Conservation (phyloP, 345 rosid genomes). For the Populus ilicifolia region DNA sequence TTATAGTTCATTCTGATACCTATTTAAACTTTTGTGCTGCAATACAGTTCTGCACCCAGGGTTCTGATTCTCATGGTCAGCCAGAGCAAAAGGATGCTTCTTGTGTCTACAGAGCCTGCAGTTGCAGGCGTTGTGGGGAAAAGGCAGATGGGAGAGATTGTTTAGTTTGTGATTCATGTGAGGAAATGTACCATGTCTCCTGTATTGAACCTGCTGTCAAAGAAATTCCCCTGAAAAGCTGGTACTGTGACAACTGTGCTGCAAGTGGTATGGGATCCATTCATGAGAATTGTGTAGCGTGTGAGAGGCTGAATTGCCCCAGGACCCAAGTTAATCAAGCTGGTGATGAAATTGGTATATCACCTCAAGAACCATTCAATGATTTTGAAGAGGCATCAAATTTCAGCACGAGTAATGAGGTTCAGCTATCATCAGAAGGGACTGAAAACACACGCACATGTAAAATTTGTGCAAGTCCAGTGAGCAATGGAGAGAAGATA, state of each 20-base stretch:
- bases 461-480: slow-evolving; percentile 51
- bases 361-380: slow-evolving; percentile 27
- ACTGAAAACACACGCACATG: slow-evolving; percentile 29
- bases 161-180: slow-evolving; percentile 87
- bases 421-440: slow-evolving; percentile 20
- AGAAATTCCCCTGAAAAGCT: slow-evolving; percentile 54
- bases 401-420: slow-evolving; percentile 31
- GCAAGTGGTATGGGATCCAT: slow-evolving; percentile 53
- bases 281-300: slow-evolving; percentile 71
- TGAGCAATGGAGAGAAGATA: slow-evolving; percentile 40
- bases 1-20: background rate
- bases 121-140: slow-evolving; percentile 60
- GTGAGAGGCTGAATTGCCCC: slow-evolving; percentile 57
- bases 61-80: slow-evolving; percentile 39
- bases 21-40: slow-evolving; percentile 11
- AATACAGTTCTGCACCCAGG: slow-evolving; percentile 38
- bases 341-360: slow-evolving; percentile 23
- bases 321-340: slow-evolving; percentile 24
- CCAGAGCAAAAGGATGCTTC: slow-evolving; percentile 39
- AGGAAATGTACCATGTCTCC: slow-evolving; percentile 73
- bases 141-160: slow-evolving; percentile 59
- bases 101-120: slow-evolving; percentile 33
- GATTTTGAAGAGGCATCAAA: slow-evolving; percentile 45
- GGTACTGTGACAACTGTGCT: slow-evolving; percentile 76
- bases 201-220: slow-evolving; percentile 70